Conservation (phyloP, 768 basidiomycete genomes). For the Cystofilobasidium ferigula region DNA sequence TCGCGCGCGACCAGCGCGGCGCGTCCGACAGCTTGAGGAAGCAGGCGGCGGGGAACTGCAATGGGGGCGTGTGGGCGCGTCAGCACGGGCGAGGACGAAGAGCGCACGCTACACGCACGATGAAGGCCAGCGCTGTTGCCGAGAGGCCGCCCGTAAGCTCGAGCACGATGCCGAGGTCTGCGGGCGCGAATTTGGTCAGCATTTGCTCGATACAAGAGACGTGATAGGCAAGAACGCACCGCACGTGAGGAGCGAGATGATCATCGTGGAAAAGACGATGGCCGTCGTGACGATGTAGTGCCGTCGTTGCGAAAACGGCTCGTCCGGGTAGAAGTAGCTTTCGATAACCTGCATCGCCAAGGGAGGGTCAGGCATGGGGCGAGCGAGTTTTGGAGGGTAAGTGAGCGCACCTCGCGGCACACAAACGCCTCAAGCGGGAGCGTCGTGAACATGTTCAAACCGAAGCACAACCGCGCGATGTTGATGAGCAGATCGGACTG, state of each 20-base stretch:
- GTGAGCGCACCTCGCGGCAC: slow-evolving; percentile 68
- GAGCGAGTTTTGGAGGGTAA: background rate
- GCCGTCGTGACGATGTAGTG: slow-evolving; percentile 78
- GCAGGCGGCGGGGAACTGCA: slow-evolving; percentile 58
- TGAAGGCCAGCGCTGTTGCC: slow-evolving; percentile 42
- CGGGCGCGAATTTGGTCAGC: slow-evolving; percentile 41
- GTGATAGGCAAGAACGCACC: slow-evolving; percentile 45
- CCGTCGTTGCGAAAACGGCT: slow-evolving; percentile 34
- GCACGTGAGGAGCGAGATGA: slow-evolving; percentile 33
- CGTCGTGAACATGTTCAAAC: slow-evolving; percentile 76
- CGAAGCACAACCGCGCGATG: slow-evolving; percentile 80
- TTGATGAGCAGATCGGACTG: slow-evolving; percentile 81
- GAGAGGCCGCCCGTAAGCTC: slow-evolving; percentile 97
- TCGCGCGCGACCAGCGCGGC: slow-evolving; percentile 59
- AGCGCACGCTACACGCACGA: slow-evolving; percentile 1
- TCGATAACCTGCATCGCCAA: slow-evolving; percentile 63
- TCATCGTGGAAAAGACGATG: slow-evolving; percentile 69
- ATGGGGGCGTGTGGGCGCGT: background rate
- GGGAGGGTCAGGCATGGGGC: background rate
- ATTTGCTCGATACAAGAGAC: background rate
- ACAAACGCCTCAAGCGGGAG: slow-evolving; percentile 87
- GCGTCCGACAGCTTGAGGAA: slow-evolving; percentile 55
- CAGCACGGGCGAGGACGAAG: background rate
- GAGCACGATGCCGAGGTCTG: slow-evolving; percentile 90
- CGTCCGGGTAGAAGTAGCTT: slow-evolving; percentile 86